phyloP scores from a whole-genome alignment of 352 stramenopile genomes.

The Phytophthora ohioensis region DNA sequence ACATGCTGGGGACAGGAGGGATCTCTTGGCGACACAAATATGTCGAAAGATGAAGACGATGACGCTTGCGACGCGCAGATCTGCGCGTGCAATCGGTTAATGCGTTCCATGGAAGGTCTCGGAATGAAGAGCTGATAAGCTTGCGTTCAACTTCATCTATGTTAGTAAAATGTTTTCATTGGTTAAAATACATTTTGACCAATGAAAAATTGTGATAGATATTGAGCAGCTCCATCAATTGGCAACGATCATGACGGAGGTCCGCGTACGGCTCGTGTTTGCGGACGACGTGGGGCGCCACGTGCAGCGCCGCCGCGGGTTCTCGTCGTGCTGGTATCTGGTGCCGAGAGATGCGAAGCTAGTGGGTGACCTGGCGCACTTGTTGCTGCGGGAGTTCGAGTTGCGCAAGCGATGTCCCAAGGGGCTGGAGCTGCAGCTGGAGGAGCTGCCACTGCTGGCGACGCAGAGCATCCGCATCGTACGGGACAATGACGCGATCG shows the following conservation, averaged over 20 bases:
- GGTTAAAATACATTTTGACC: constrained; percentile 11
- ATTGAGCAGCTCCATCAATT: constrained; percentile 11
- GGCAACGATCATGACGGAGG: constrained; percentile 17
- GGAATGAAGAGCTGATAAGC: constrained; percentile 8
- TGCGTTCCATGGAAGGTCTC: constrained; percentile 47
- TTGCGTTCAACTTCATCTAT: not conserved
- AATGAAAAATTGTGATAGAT: constrained; percentile 2
- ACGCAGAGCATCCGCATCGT: constrained; percentile 67
- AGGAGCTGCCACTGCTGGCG: constrained; percentile 66
- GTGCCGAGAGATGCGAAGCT: constrained; percentile 52
- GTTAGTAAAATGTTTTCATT: not conserved
- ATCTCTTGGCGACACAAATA: constrained; percentile 45
- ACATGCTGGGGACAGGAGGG: constrained; percentile 29
- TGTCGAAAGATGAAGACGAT: constrained; percentile 5
- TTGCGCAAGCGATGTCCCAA: constrained; percentile 51
- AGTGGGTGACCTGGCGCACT: constrained; percentile 70
- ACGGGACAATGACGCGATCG: constrained; percentile 70
- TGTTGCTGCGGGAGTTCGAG: constrained; percentile 66
- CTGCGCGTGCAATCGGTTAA: constrained; percentile 49
- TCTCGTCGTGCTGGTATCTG: constrained; percentile 75
- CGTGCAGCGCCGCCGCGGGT: constrained; percentile 56
- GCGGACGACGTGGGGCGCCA: constrained; percentile 56
- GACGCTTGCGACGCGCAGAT: constrained; percentile 22
- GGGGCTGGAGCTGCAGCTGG: constrained; percentile 64
- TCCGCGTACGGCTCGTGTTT: constrained; percentile 60